Evolutionary conservation across 805 yeast species (phyloP).

Genomic region (Brettanomyces anomalus): DNA sequence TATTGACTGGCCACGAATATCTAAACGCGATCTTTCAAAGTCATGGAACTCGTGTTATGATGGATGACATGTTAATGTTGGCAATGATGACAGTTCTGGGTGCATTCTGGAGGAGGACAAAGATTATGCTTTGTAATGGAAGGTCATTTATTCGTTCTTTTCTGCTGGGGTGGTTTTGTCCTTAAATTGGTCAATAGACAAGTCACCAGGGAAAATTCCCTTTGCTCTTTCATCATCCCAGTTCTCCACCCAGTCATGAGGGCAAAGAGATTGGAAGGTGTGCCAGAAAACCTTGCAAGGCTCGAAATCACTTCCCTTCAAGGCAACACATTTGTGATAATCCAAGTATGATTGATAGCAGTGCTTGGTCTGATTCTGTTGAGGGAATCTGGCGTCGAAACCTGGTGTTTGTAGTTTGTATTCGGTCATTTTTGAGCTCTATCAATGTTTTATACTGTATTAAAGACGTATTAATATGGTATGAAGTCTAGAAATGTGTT

Average conservation of each 20-base stretch:
- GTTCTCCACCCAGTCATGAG: slow-evolving; percentile 73
- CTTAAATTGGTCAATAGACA: slow-evolving; percentile 26
- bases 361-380: slow-evolving; percentile 96
- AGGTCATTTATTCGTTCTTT: too few species aligned
- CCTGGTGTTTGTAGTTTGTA: slow-evolving; percentile 55
- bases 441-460: not conserved
- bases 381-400: slow-evolving; percentile 92
- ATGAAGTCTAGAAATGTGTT: too few species aligned
- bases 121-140: too few species aligned
- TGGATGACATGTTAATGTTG: too few species aligned
- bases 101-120: too few species aligned
- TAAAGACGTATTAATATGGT: too few species aligned
- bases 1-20: too few species aligned
- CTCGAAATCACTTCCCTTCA: slow-evolving; percentile 96
- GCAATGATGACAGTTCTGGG: too few species aligned
- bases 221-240: slow-evolving; percentile 79
- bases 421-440: slow-evolving; percentile 24
- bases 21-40: too few species aligned
- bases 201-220: slow-evolving; percentile 33
- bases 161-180: slow-evolving; percentile 2
- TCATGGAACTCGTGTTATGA: too few species aligned
- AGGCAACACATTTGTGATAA: slow-evolving; percentile 93
- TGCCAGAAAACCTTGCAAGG: slow-evolving; percentile 94
- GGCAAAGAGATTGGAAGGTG: slow-evolving; percentile 82
- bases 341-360: slow-evolving; percentile 98